phyloP scores from a whole-genome alignment of 371 early-diverging fungal species.

The Zychaea mexicana region DNA sequence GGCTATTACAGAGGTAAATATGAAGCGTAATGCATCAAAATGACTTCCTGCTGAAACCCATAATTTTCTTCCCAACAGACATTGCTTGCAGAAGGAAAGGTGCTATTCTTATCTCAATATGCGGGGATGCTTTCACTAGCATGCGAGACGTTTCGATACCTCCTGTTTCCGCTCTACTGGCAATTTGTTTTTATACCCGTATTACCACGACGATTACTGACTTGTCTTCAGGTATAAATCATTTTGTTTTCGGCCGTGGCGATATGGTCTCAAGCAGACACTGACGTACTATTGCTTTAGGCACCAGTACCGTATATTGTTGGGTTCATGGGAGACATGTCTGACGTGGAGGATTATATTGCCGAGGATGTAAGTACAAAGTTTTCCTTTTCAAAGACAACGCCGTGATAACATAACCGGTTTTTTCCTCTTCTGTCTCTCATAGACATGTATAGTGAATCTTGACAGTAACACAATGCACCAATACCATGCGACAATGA shows the following conservation, averaged over 20 bases:
- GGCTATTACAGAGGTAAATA: constrained; percentile 61
- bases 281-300: too few species aligned
- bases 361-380: constrained; percentile 66
- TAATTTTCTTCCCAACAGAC: constrained; percentile 35
- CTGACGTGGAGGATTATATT: constrained; percentile 57
- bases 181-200: constrained; percentile 84
- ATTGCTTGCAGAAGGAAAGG: constrained; percentile 72
- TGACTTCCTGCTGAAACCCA: background rate
- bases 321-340: constrained; percentile 64
- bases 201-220: constrained; percentile 69
- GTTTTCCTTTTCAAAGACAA: too few species aligned
- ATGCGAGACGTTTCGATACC: constrained; percentile 67
- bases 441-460: constrained; percentile 58
- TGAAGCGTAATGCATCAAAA: background rate
- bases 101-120: constrained; percentile 73
- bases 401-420: too few species aligned
- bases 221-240: constrained; percentile 63
- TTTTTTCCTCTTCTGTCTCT: background rate
- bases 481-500: constrained; percentile 37
- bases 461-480: constrained; percentile 60
- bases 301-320: constrained; percentile 86
- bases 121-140: constrained; percentile 76
- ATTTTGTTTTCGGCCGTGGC: too few species aligned
- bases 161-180: constrained; percentile 82
- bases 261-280: too few species aligned